phyloP scores from a whole-genome alignment of 352 stramenopile genomes.

The Phytophthora kernoviae region DNA sequence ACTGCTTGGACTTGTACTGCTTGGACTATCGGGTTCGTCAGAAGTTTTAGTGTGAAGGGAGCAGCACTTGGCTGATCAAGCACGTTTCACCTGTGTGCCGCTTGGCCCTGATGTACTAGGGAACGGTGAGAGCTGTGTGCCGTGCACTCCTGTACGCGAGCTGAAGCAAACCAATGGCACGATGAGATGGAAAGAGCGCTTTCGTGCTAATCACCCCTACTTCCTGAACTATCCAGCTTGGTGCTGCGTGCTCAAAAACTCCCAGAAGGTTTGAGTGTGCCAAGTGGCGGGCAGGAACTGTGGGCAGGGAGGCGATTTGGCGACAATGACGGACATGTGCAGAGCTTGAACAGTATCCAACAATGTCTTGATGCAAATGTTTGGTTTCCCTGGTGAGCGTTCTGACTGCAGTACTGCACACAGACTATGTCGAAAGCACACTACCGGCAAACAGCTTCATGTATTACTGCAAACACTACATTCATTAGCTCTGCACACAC shows the following conservation, averaged over 20 bases:
- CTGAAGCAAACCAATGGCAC: conserved; percentile 1
- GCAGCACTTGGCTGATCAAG: background rate
- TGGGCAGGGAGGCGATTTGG: conserved; percentile 7
- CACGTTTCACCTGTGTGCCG: conserved; percentile 7
- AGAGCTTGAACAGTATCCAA: conserved; percentile 18
- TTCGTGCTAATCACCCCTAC: conserved; percentile 7
- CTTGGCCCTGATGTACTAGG: conserved; percentile 10
- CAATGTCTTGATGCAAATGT: background rate
- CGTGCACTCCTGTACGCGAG: conserved; percentile 3
- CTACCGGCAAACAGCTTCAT: conserved; percentile 12
- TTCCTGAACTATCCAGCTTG: conserved; percentile 26
- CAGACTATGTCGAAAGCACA: no score
- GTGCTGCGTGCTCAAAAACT: conserved; percentile 11
- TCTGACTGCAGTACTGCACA: background rate
- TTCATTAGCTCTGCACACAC: conserved; percentile 3
- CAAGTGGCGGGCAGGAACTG: background rate
- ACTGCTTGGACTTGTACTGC: background rate
- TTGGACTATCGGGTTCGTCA: conserved; percentile 1
- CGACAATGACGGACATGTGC: background rate
- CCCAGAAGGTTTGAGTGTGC: conserved; percentile 9
- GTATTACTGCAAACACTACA: conserved; percentile 3
- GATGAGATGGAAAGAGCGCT: conserved; percentile 9
- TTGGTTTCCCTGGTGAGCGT: no score
- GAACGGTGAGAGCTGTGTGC: conserved; percentile 18
- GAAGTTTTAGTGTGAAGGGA: conserved; percentile 12